Evolutionary conservation across 352 stramenopile species (phyloP), one percentile per base, ranked within the genome.

Genomic region (Phytophthora colocasiae): DNA sequence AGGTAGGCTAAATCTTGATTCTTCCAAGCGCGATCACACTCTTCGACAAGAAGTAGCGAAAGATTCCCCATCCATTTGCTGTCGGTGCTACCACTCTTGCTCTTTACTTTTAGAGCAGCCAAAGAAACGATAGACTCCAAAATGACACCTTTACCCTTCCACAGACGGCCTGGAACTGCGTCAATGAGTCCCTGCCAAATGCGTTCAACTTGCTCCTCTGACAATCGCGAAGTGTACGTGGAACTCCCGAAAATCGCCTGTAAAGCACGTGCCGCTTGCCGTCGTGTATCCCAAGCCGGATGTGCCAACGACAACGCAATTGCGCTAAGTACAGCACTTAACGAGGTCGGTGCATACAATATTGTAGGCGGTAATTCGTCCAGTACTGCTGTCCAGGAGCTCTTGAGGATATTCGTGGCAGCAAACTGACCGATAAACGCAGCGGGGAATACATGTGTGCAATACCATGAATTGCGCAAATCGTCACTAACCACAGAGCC

Each of bases 381-480:
- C 17, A 95, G 45, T 27, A 95, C 78, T 14, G 51, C 66, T 19
- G 57, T 80, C 87, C 87, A 95, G 39, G 75, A 76, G 1, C 57
- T 73, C 34, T 78, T 72, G 1, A 95, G 75, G 7, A 67, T 54
- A 27, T 77, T 49, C 0, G 83, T 80, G 6, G 71, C 73, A 12
- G 87, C 82, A 55, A 84, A 92, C 46, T 92, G 87, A 2, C 87
- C 85, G 26, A 93, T 79, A 63, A 89, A 95, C 9, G 82, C 87
- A 26, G 83, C 83, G 1, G 85, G 81, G 34, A 95, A 93, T 14
- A 93, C 76, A 26, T 91, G 52, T 6, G 75, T 65, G 26, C 80
- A 82, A 45, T 91, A 93, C 83, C 85, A 93, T 24, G 73, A 73
- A 31, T 87, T 85, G 19, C 70, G 71, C 40, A 69, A 55, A 69